Conservation (phyloP, 345 rosid genomes). For the Excoecaria agallocha region DNA sequence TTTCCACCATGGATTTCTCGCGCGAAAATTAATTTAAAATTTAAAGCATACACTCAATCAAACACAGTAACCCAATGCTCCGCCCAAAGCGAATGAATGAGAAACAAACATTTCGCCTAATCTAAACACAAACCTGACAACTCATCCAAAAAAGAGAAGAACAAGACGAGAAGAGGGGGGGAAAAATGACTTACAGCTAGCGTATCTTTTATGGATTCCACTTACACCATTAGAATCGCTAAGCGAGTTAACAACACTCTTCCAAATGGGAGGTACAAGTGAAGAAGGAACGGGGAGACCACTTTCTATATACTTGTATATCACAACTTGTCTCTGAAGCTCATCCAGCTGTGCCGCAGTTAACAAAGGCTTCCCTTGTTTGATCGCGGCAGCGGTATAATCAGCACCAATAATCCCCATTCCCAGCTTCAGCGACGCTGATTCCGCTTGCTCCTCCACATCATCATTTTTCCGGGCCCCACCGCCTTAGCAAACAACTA, state of each 20-base stretch:
- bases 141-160: neutral
- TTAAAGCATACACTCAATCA: neutral
- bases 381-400: neutral
- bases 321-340: conserved; percentile 47
- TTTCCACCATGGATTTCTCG: neutral
- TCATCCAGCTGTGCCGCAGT: conserved; percentile 48
- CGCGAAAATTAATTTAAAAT: neutral
- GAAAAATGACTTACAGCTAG: conserved; percentile 26
- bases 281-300: conserved; percentile 50
- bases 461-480: conserved; percentile 15
- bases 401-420: conserved; percentile 25
- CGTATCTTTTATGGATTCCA: conserved; percentile 14
- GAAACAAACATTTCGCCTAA: neutral
- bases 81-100: too few relatives aligned
- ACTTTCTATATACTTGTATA: conserved; percentile 45
- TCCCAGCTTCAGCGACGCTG: conserved; percentile 25
- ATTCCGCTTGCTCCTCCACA: conserved; percentile 8
- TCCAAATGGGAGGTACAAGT: conserved; percentile 48
- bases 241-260: conserved; percentile 35
- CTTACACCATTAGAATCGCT: conserved; percentile 4
- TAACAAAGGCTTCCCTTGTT: conserved; percentile 29
- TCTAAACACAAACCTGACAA: neutral
- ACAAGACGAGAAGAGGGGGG: neutral
- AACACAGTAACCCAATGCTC: neutral
- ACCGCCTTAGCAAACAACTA: neutral